Conservation (phyloP, 495 filamentous ascomycete genomes). For the Viridothelium virens region DNA sequence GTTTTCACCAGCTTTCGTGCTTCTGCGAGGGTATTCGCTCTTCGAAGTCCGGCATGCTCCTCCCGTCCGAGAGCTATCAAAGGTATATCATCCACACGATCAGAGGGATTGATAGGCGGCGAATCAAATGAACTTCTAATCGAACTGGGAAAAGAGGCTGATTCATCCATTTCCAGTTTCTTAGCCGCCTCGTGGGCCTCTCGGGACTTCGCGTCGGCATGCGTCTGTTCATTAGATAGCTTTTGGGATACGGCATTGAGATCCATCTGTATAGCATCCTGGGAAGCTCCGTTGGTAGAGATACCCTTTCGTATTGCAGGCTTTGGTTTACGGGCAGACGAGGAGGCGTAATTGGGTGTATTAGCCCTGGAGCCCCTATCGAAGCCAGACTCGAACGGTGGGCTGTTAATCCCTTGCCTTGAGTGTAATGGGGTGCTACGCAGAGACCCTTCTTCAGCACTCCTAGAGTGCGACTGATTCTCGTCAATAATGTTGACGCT, state of each 20-base stretch:
- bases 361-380: slow-evolving; percentile 19
- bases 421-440: slow-evolving; percentile 15
- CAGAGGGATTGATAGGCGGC: neutral
- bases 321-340: slow-evolving; percentile 17
- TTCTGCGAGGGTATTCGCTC: slow-evolving; percentile 32
- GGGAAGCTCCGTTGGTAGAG: neutral
- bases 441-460: slow-evolving; percentile 8
- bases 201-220: slow-evolving; percentile 13
- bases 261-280: slow-evolving; percentile 11
- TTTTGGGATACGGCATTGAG: slow-evolving; percentile 15
- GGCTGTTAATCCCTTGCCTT: slow-evolving; percentile 16
- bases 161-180: slow-evolving; percentile 23
- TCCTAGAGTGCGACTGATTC: neutral
- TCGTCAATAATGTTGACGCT: slow-evolving; percentile 9
- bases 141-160: slow-evolving; percentile 15
- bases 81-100: slow-evolving; percentile 33
- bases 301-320: slow-evolving; percentile 21
- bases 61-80: slow-evolving; percentile 28
- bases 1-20: slow-evolving; percentile 46
- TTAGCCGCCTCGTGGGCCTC: slow-evolving; percentile 26
- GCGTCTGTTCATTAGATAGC: slow-evolving; percentile 11
- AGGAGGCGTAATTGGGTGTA: slow-evolving; percentile 13
- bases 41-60: slow-evolving; percentile 25
- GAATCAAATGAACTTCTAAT: slow-evolving; percentile 20
- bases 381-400: slow-evolving; percentile 21